A percentile compares a stretch with the other conserved stretches of the same genome.
phyloP scores from a whole-genome alignment of 169 alveolate species.

The Miamiensis avidus region DNA sequence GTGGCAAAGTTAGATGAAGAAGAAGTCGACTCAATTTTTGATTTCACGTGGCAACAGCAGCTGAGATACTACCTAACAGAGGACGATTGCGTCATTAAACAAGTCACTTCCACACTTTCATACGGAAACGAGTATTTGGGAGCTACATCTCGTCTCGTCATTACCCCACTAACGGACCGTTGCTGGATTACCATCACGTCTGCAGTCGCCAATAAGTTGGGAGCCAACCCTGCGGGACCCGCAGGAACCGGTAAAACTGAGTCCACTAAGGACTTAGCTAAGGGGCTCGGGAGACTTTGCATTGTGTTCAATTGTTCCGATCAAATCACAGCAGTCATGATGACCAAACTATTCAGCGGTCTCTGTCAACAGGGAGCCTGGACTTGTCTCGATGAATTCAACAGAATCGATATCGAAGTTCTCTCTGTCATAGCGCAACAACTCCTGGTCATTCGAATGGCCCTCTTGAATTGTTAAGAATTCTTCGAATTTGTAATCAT shows the following conservation, averaged over 20 bases:
- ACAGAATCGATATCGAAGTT: slow-evolving; percentile 86
- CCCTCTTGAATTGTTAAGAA: slow-evolving; percentile 80
- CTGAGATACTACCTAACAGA: slow-evolving; percentile 76
- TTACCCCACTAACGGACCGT: slow-evolving; percentile 90
- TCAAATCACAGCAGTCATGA: slow-evolving; percentile 80
- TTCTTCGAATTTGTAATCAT: too few relatives aligned
- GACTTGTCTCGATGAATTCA: slow-evolving; percentile 90
- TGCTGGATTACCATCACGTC: slow-evolving; percentile 92
- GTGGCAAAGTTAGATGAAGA: slow-evolving; percentile 67
- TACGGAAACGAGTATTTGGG: slow-evolving; percentile 88
- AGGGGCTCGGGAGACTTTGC: slow-evolving; percentile 94
- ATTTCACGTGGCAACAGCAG: slow-evolving; percentile 82
- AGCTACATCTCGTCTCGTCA: slow-evolving; percentile 82
- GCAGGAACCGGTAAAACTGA: slow-evolving; percentile 99
- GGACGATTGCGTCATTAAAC: slow-evolving; percentile 74
- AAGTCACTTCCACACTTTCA: slow-evolving; percentile 60
- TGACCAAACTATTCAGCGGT: slow-evolving; percentile 82
- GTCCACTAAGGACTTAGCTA: slow-evolving; percentile 96
- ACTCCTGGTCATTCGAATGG: slow-evolving; percentile 86
- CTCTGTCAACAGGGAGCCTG: slow-evolving; percentile 84
- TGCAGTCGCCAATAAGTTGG: slow-evolving; percentile 82
- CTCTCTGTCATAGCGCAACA: slow-evolving; percentile 92
- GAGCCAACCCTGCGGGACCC: slow-evolving; percentile 97
- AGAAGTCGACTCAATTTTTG: slow-evolving; percentile 60
- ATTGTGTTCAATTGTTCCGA: slow-evolving; percentile 97